phyloP scores from a whole-genome alignment of 305 asterid genomes.

The Fraxinus albicans region DNA sequence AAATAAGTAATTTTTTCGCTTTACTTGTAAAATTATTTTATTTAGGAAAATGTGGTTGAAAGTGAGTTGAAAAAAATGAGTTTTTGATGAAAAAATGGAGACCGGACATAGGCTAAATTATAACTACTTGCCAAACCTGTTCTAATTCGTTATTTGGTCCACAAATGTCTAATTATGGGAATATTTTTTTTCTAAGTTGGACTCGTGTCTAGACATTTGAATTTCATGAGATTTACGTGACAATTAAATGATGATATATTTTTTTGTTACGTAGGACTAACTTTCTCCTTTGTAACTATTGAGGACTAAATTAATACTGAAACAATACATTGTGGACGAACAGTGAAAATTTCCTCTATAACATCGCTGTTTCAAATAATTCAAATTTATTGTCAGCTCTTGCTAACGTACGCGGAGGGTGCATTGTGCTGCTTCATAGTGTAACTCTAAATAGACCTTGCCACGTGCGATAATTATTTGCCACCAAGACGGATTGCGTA shows the following conservation, averaged over 20 bases:
- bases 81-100: background rate
- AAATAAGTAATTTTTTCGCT: too few relatives aligned
- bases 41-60: too few relatives aligned
- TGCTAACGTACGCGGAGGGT: constrained; percentile 43
- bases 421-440: constrained; percentile 19
- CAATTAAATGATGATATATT: background rate
- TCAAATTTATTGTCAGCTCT: constrained; percentile 31
- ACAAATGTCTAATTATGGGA: background rate
- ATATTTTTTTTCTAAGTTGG: background rate
- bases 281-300: background rate
- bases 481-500: constrained; percentile 27
- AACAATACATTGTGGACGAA: background rate
- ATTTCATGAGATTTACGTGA: background rate
- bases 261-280: background rate
- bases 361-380: constrained; percentile 30
- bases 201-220: background rate
- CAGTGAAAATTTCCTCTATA: background rate
- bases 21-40: too few relatives aligned
- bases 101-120: background rate
- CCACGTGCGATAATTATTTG: constrained; percentile 14
- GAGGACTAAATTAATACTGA: background rate
- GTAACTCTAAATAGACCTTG: background rate
- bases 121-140: background rate
- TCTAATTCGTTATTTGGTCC: background rate
- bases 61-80: too few relatives aligned